Percentiles rank a stretch among this genome's conserved stretches.
phyloP scores from a whole-genome alignment of 495 filamentous ascomycete genomes.

The Recurvomyces mirabilis region DNA sequence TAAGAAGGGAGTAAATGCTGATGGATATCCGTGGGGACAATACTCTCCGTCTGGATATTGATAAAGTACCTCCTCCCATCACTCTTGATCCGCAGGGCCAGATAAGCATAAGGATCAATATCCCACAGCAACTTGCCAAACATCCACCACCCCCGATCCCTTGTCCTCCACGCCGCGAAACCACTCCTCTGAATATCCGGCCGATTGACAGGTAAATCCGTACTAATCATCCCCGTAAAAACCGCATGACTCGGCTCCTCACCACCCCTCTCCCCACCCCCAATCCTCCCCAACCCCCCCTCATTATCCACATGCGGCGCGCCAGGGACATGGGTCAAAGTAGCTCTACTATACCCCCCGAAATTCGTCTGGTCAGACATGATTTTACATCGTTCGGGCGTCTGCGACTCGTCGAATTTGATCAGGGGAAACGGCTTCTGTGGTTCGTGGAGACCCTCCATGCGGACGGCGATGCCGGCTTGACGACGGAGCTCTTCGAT shows the following conservation, averaged over 20 bases:
- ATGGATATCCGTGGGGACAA: conserved; percentile 86
- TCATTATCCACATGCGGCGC: conserved; percentile 8
- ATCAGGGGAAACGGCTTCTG: conserved; percentile 48
- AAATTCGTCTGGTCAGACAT: conserved; percentile 72
- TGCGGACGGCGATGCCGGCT: conserved; percentile 32
- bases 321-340: conserved; percentile 54
- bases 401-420: conserved; percentile 52
- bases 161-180: conserved; percentile 78
- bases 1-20: conserved; percentile 84
- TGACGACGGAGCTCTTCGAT: conserved; percentile 54
- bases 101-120: conserved; percentile 75
- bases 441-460: conserved; percentile 46
- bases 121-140: conserved; percentile 81
- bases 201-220: conserved; percentile 62
- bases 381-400: conserved; percentile 57
- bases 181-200: conserved; percentile 61
- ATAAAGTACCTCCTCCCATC: conserved; percentile 89
- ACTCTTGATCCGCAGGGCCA: conserved; percentile 80
- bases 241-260: conserved; percentile 48
- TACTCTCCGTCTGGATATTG: conserved; percentile 87
- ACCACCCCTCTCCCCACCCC: conserved; percentile 16
- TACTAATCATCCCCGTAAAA: conserved; percentile 84
- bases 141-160: conserved; percentile 39
- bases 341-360: conserved; percentile 67
- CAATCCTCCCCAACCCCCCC: conserved; percentile 27